A percentile compares a stretch with the other conserved stretches of the same genome.
Conservation (phyloP, 2,329 filamentous ascomycete genomes). For the Trichoderma sp. region DNA sequence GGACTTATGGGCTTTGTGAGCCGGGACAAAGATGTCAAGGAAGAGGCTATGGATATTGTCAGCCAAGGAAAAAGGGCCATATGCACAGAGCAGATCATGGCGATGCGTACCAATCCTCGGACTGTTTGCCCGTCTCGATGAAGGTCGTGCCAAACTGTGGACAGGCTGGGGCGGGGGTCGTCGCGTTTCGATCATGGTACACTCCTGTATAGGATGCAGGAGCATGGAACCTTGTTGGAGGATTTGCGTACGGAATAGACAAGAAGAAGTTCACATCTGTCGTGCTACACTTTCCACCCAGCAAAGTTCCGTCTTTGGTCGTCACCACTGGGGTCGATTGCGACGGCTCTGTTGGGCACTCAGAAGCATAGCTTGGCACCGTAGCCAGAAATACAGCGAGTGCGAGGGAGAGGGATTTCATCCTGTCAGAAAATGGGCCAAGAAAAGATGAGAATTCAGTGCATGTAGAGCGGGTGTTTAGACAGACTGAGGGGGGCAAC, state of each 20-base stretch:
- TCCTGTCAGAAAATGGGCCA: neutral
- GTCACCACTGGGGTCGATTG: neutral
- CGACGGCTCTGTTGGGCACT: neutral
- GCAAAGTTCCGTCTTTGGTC: neutral
- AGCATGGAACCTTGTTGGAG: neutral
- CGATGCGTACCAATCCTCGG: neutral
- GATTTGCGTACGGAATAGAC: neutral
- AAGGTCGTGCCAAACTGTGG: constrained; percentile 3
- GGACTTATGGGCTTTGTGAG: neutral
- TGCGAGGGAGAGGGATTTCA: neutral
- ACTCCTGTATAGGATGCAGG: neutral
- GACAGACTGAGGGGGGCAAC: neutral
- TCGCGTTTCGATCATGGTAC: neutral
- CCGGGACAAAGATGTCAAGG: neutral
- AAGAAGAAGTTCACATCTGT: constrained; percentile 1
- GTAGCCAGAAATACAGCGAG: neutral
- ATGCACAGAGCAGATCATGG: neutral
- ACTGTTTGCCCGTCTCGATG: neutral
- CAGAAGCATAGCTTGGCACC: neutral
- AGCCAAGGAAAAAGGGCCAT: neutral
- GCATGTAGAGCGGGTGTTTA: neutral
- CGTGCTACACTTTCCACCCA: neutral
- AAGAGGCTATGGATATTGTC: neutral
- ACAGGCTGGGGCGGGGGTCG: neutral
- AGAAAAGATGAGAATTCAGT: neutral